phyloP scores from a whole-genome alignment of 164 flowering plant species.

The Stephania cephalantha region DNA sequence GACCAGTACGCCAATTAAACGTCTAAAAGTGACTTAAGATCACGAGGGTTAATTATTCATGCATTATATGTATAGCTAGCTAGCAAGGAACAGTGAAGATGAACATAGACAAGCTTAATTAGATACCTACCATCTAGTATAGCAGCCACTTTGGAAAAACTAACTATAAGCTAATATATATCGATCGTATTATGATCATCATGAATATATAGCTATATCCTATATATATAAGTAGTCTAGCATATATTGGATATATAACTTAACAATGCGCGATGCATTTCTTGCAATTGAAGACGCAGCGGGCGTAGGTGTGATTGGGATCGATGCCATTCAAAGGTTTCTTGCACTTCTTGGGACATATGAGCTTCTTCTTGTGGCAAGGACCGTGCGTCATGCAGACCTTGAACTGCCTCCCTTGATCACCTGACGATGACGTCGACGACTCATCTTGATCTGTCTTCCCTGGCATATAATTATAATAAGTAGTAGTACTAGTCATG shows the following conservation, averaged over 20 bases:
- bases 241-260: background rate
- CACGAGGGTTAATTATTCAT: too few species aligned
- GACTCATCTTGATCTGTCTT: background rate
- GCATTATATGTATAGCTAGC: too few species aligned
- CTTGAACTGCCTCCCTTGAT: background rate
- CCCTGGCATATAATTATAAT: background rate
- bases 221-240: too few species aligned
- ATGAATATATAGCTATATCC: too few species aligned
- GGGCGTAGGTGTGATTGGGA: slow-evolving; percentile 1
- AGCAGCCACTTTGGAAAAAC: too few species aligned
- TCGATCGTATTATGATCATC: too few species aligned
- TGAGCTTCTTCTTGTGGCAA: slow-evolving; percentile 12
- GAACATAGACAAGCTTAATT: too few species aligned
- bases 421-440: background rate
- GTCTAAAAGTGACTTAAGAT: too few species aligned
- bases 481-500: background rate
- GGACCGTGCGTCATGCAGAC: background rate
- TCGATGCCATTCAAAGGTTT: background rate
- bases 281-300: slow-evolving; percentile 10
- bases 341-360: slow-evolving; percentile 11
- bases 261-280: slow-evolving; percentile 12
- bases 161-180: too few species aligned
- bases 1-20: too few species aligned
- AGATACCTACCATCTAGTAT: too few species aligned
- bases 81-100: too few species aligned